Base-by-base conservation (phyloP, 805 yeast genomes). In the Deakozyma indianensis region DNA sequence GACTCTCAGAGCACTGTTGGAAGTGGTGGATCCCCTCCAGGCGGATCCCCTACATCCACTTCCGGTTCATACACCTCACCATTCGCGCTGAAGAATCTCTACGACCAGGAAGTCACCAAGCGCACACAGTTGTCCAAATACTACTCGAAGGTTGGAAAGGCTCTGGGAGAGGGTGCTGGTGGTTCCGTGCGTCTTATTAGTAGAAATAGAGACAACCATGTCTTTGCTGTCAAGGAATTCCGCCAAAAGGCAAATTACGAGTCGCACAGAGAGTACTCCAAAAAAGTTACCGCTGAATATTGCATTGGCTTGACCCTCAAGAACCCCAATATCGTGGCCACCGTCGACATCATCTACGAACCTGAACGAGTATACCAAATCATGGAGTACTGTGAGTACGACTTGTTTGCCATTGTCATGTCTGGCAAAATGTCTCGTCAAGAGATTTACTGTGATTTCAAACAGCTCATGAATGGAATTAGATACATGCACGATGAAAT, bases 371-470 rank as follows among this genome's bases (percentile, higher is more conserved):
- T 86, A 48, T 77, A 82, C 54, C 96, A 88, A 64, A 88, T 88
- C 42, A 83, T 88, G 94, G 96, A 88, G 58, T 88, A 85, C 62
- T 87, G 95, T 61, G 95, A 88, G 53, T 87, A 74, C 59, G 96
- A 88, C 60, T 68, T 88, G 52, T 88, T 88, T 63, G 96, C 96
- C 9, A 83, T 88, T 47, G 96, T 88, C 25, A 87, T 88, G 95
- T 79, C 88, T 44, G 85, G 86, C 54, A 82, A 83, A 56, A 88
- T 88, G 96, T 63, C 80, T 1, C 65, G 71, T 43, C 77, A 71
- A 41, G 96, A 88, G 62, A 74, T 85, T 29, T 78, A 79, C 60
- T 88, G 96, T 63, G 88, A 95, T 63, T 85, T 88, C 61, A 83
- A 84, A 57, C 95, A 85, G 64, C 75, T 88, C 27, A 63, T 87